Percentiles rank a stretch among this genome's conserved stretches.
Conservation (phyloP, 2,329 filamentous ascomycete species). For the Sclerotinia minor region DNA sequence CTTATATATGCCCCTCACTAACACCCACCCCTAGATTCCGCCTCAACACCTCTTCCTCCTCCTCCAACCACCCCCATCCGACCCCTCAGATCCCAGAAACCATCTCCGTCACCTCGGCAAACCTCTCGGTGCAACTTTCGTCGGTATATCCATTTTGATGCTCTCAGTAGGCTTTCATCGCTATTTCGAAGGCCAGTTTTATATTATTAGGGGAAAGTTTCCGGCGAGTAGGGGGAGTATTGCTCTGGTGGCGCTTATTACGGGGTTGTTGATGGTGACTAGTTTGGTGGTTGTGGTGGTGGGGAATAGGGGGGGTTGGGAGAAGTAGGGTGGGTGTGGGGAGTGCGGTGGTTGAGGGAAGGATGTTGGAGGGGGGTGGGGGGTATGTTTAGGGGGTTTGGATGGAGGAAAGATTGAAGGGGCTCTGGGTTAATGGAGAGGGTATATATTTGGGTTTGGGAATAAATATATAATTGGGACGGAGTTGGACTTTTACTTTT, state of each 20-base stretch:
- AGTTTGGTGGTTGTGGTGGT: constrained; percentile 61
- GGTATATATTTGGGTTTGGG: neutral
- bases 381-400: neutral
- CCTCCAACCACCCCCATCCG: constrained; percentile 17
- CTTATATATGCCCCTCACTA: neutral
- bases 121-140: constrained; percentile 73
- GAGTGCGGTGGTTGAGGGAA: neutral
- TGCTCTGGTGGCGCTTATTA: constrained; percentile 65
- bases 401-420: neutral
- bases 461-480: neutral
- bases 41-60: constrained; percentile 65
- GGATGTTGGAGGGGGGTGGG: neutral
- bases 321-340: neutral
- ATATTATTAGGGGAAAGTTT: constrained; percentile 78
- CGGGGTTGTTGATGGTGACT: constrained; percentile 61
- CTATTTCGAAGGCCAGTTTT: constrained; percentile 76
- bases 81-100: constrained; percentile 41
- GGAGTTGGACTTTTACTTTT: neutral
- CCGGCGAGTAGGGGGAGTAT: constrained; percentile 76
- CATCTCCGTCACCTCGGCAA: constrained; percentile 65
- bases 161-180: constrained; percentile 75
- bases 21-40: constrained; percentile 55
- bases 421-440: neutral
- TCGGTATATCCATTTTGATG: constrained; percentile 73
- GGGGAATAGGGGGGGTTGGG: constrained; percentile 31